Conservation (phyloP, 2,329 filamentous ascomycete genomes). For the Seiridium unicorne region DNA sequence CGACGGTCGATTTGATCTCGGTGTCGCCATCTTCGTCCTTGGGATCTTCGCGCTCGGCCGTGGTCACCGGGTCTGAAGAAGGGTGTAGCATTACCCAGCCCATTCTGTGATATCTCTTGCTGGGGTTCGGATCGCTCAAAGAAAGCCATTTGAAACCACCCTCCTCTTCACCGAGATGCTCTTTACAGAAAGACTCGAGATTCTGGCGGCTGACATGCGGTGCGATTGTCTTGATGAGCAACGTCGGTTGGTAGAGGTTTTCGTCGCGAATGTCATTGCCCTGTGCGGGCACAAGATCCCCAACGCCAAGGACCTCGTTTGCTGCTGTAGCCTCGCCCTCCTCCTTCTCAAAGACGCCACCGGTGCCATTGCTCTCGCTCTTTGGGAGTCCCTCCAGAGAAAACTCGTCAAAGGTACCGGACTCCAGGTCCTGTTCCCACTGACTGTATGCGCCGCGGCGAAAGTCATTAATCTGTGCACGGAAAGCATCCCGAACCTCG, state of each 20-base stretch:
- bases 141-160: constrained; percentile 96
- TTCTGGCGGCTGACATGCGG: constrained; percentile 93
- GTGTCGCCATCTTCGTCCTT: constrained; percentile 65
- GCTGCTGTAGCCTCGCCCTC: constrained; percentile 90
- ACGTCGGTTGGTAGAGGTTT: constrained; percentile 80
- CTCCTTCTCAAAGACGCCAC: constrained; percentile 86
- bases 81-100: constrained; percentile 97
- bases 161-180: constrained; percentile 86
- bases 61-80: constrained; percentile 62
- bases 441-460: constrained; percentile 76
- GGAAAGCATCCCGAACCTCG: constrained; percentile 74
- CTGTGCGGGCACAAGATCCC: constrained; percentile 80
- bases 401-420: constrained; percentile 88
- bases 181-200: constrained; percentile 90
- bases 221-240: constrained; percentile 97
- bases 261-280: constrained; percentile 89
- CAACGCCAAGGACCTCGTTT: constrained; percentile 89
- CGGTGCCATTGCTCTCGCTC: constrained; percentile 83
- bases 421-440: constrained; percentile 85
- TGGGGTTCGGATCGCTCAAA: constrained; percentile 92
- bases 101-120: constrained; percentile 95
- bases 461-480: constrained; percentile 74
- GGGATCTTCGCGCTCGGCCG: constrained; percentile 70
- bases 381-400: constrained; percentile 93
- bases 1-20: constrained; percentile 48